These are phyloP conservation scores for Sarocladium kiliense DNA, from an alignment of 2,329 filamentous ascomycete species.

Conservation along the genomic window DNA sequence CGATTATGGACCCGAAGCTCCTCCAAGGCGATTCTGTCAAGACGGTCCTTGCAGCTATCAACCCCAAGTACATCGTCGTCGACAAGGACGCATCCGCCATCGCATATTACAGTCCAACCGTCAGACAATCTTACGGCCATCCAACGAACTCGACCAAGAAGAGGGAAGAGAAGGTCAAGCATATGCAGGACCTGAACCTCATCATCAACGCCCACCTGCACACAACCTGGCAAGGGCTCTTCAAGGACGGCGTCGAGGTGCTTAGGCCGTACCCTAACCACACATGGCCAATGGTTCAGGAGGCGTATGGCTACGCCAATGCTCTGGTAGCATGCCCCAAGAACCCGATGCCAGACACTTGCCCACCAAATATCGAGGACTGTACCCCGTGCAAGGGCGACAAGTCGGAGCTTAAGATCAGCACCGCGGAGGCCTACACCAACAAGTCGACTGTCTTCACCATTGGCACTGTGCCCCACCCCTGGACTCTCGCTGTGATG, in stretches of 20 bases:
- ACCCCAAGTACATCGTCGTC: conserved; percentile 54
- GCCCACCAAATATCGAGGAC: conserved; percentile 72
- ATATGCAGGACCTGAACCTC: conserved; percentile 60
- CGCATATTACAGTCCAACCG: conserved; percentile 68
- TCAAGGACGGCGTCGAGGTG: conserved; percentile 71
- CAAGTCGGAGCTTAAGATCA: conserved; percentile 58
- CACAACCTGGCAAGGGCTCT: conserved; percentile 74
- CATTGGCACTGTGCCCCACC: conserved; percentile 85
- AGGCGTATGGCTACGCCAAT: conserved; percentile 66
- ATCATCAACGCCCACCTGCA: conserved; percentile 86
- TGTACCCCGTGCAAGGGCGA: conserved; percentile 68
- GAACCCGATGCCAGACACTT: conserved; percentile 68
- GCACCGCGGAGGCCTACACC: conserved; percentile 60
- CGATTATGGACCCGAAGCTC: conserved; percentile 50
- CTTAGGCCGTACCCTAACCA: conserved; percentile 74
- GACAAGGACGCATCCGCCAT: conserved; percentile 63
- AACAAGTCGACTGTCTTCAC: conserved; percentile 72
- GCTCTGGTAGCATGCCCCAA: conserved; percentile 71
- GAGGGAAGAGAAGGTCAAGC: conserved; percentile 42
- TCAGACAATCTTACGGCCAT: conserved; percentile 18
- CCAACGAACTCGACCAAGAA: background rate
- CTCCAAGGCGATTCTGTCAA: conserved; percentile 46
- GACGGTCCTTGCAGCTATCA: conserved; percentile 57
- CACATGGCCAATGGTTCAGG: conserved; percentile 66
- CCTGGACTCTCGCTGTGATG: conserved; percentile 74